Evolutionary conservation across 1,284 basidiomycete genomes (phyloP).

Genomic region (Melampsora abietis-canadensis): DNA sequence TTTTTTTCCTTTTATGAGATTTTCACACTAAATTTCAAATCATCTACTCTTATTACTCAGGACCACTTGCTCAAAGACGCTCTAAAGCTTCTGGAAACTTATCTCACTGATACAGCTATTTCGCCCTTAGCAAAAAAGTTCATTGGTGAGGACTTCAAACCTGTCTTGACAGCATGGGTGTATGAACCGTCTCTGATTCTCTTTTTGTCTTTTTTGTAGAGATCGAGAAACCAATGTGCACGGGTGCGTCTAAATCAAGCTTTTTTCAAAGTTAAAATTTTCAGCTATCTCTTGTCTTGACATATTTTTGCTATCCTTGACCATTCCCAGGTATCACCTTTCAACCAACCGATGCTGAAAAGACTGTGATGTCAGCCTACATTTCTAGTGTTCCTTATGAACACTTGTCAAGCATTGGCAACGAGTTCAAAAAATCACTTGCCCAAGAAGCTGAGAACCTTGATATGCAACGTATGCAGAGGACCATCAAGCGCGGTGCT

Average conservation of each 20-base stretch:
- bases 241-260: constrained; percentile 55
- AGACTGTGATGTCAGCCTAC: constrained; percentile 70
- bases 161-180: not conserved
- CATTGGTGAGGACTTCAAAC: constrained; percentile 21
- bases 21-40: not conserved
- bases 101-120: constrained; percentile 51
- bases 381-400: constrained; percentile 80
- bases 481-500: constrained; percentile 68
- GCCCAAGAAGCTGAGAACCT: constrained; percentile 69
- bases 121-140: constrained; percentile 42
- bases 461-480: constrained; percentile 86
- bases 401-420: constrained; percentile 69
- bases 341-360: constrained; percentile 69
- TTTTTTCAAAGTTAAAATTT: constrained; percentile 11
- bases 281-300: not conserved
- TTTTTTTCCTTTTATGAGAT: not conserved
- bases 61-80: constrained; percentile 35
- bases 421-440: constrained; percentile 69
- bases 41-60: constrained; percentile 2
- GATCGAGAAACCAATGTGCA: constrained; percentile 79
- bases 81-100: constrained; percentile 45
- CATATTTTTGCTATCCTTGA: constrained; percentile 32
- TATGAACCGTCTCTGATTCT: not conserved
- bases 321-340: constrained; percentile 73
- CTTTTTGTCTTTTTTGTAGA: constrained; percentile 94